Evolutionary conservation across 2,329 filamentous ascomycete genomes (phyloP).

Genomic region (Drechslera avenae): DNA sequence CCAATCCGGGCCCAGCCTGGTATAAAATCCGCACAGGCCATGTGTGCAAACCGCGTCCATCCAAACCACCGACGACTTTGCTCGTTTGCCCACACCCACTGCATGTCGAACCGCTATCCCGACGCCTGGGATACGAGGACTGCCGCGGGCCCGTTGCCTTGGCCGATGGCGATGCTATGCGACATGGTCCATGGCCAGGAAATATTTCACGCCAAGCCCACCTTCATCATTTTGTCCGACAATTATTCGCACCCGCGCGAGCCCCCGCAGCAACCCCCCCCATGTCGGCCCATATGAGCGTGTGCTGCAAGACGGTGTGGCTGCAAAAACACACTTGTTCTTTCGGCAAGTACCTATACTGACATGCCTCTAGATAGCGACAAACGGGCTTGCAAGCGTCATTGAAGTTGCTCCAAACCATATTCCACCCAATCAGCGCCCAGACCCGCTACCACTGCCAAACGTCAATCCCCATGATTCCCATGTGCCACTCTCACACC

Average conservation of each 20-base stretch:
- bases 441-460: constrained; percentile 10
- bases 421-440: constrained; percentile 20
- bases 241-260: background rate
- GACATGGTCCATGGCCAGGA: background rate
- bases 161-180: background rate
- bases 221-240: background rate
- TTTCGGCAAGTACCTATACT: background rate
- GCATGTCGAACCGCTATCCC: constrained; percentile 8
- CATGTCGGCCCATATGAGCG: constrained; percentile 4
- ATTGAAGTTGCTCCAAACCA: constrained; percentile 25
- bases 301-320: constrained; percentile 9
- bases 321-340: background rate
- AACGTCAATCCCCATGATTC: constrained; percentile 19
- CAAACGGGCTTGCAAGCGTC: constrained; percentile 33
- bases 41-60: constrained; percentile 2
- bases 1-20: constrained; percentile 13
- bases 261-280: background rate
- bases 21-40: constrained; percentile 16
- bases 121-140: background rate
- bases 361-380: constrained; percentile 11
- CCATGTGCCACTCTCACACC: constrained; percentile 17
- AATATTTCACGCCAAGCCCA: background rate
- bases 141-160: constrained; percentile 1
- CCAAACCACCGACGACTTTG: constrained; percentile 9
- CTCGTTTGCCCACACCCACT: constrained; percentile 9